Evolutionary conservation across 2,329 filamentous ascomycete genomes (phyloP).

Genomic region (Ophiostoma ips): DNA sequence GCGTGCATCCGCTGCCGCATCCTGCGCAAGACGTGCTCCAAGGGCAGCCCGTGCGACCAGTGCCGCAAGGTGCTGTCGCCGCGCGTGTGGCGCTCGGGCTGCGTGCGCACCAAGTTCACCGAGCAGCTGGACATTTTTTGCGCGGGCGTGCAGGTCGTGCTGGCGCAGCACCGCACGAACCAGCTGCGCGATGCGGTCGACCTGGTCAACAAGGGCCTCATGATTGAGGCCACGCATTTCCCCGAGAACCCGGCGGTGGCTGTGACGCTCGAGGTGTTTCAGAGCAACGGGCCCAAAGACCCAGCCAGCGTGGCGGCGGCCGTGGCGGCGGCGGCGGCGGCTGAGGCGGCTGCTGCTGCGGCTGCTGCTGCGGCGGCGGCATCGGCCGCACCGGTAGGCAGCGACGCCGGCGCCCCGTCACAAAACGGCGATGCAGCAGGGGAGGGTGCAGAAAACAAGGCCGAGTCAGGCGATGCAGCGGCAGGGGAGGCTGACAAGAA

Average conservation of each 20-base stretch:
- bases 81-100: constrained; percentile 51
- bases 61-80: constrained; percentile 50
- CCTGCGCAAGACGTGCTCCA: constrained; percentile 52
- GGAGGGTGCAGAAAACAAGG: too few relatives aligned
- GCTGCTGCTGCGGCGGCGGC: neutral
- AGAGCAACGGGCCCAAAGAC: constrained; percentile 22
- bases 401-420: neutral
- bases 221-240: constrained; percentile 47
- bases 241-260: constrained; percentile 23
- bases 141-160: constrained; percentile 47
- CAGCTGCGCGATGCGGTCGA: constrained; percentile 35
- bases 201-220: constrained; percentile 33
- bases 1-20: constrained; percentile 54
- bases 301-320: constrained; percentile 8
- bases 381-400: neutral
- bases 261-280: constrained; percentile 30
- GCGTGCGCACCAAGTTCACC: constrained; percentile 46
- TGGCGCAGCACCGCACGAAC: constrained; percentile 46
- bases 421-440: neutral
- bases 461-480: neutral
- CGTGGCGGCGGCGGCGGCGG: constrained; percentile 2
- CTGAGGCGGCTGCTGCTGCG: neutral
- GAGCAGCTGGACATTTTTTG: constrained; percentile 50
- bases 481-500: neutral
- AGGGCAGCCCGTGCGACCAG: constrained; percentile 47